Base-by-base conservation (phyloP, 2,329 filamentous ascomycete genomes). In the Aspergillus fumigatiaffinis region DNA sequence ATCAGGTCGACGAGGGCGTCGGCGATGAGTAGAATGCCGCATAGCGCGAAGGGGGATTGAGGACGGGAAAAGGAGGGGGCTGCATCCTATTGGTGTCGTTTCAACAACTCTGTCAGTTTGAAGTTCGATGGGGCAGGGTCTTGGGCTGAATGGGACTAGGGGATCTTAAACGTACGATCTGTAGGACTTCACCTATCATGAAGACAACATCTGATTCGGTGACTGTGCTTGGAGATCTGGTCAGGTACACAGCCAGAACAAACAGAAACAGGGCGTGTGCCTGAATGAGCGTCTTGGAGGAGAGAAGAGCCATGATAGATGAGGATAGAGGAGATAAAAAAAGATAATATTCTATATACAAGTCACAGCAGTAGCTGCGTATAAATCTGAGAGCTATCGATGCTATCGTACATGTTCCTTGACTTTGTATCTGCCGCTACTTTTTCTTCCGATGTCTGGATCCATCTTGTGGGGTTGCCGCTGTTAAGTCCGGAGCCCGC, bases 241-340 rank as follows among this genome's bases (percentile, higher is more conserved):
- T 81, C 77, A 97, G 88, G 79, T 94, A 91, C 76, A 88, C 92
- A 67, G 87, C 91, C 51, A 94, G 80, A 5, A 90, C 90, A 63
- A 96, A 76, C 77, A 96, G 90, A 79, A 94, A 91, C 71, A 96
- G 83, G 65, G 89, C 89, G 65, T 96, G 79, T 53, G 86, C 87
- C 66, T 90, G 88, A 66, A 97, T 88, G 73, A 96, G 87, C 8
- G 88, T 90, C 70, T 84, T 88, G 59, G 87, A 87, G 2, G 90
- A 92, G 68, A 97, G 83, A 72, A 95, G 80, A 32, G 86, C 88
- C 92, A 97, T 97, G 60, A 53, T 79, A 52, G 35, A 29, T 28
- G 32, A 35, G 23, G 50, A 29, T 48, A 50, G 58, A 50, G 20
- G 42, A 41, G 46, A 47, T 35, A 44, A 50, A 51, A 35, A 26